phyloP scores from a whole-genome alignment of 73 alveolate species.

The Diophrys sp. region DNA sequence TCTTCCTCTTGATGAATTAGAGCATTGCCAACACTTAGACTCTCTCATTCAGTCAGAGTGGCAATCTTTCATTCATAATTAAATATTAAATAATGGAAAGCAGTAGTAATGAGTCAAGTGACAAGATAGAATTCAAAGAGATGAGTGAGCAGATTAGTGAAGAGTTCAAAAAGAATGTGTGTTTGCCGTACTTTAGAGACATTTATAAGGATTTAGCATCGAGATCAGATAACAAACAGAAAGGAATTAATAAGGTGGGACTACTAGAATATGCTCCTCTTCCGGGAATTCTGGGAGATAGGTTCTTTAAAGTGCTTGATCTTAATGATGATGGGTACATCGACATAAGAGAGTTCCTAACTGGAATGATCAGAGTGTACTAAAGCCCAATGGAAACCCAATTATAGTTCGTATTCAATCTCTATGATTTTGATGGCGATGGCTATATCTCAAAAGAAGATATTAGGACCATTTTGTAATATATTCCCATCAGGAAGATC shows the following conservation, averaged over 20 bases:
- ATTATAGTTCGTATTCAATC: conserved; percentile 14
- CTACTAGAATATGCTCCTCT: conserved; percentile 23
- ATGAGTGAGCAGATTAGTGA: conserved; percentile 18
- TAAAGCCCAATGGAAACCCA: conserved; percentile 15
- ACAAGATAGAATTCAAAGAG: conserved; percentile 8
- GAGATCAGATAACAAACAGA: conserved; percentile 57
- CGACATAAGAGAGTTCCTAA: conserved; percentile 25
- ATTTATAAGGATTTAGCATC: conserved; percentile 65
- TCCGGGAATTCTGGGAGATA: conserved; percentile 25
- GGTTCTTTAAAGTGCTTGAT: conserved; percentile 34
- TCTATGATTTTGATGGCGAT: conserved; percentile 15
- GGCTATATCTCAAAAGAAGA: conserved; percentile 23
- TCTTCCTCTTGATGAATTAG: no score
- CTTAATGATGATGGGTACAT: conserved; percentile 28
- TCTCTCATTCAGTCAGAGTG: no score
- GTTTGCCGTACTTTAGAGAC: conserved; percentile 62
- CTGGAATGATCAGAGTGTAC: conserved; percentile 21
- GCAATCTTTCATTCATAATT: no score
- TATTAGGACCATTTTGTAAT: conserved; percentile 12
- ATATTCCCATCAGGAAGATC: conserved; percentile 14
- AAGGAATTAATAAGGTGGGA: conserved; percentile 63
- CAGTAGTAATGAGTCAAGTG: no score
- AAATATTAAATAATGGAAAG: no score
- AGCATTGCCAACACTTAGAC: no score
- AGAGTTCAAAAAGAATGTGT: conserved; percentile 46